A percentile compares a stretch with the other conserved stretches of the same genome.
Evolutionary conservation across 345 rosid genomes (phyloP).

Genomic region (Dipteronia dyeriana): DNA sequence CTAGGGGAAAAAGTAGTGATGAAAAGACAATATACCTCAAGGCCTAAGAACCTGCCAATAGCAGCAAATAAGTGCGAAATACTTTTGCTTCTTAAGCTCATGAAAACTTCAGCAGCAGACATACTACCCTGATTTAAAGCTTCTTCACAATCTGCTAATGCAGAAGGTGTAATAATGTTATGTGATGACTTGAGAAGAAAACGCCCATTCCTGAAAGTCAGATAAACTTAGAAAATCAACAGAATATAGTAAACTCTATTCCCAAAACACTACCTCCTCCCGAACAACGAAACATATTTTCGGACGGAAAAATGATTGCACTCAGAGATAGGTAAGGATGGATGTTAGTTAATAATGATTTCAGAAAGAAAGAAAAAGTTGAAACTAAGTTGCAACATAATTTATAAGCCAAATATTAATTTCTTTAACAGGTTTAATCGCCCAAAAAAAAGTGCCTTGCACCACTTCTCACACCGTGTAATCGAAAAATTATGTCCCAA

Average conservation of each 20-base stretch:
- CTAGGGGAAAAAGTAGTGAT: background rate
- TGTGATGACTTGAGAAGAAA: slow-evolving; percentile 78
- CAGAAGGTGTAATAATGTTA: slow-evolving; percentile 58
- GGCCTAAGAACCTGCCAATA: slow-evolving; percentile 91
- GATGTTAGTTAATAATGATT: background rate
- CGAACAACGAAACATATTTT: background rate
- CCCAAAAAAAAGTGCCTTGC: background rate
- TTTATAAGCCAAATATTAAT: background rate
- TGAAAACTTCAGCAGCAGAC: slow-evolving; percentile 78
- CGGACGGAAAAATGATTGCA: background rate
- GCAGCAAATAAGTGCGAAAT: slow-evolving; percentile 82
- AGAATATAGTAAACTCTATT: slow-evolving; percentile 7
- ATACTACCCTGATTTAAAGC: slow-evolving; percentile 86
- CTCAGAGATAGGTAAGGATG: background rate
- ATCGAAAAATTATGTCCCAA: background rate
- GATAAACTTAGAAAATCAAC: slow-evolving; percentile 16
- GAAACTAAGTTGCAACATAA: background rate
- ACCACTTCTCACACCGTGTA: too few species aligned
- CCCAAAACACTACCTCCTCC: slow-evolving; percentile 10
- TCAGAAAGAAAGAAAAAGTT: background rate
- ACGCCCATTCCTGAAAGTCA: slow-evolving; percentile 76
- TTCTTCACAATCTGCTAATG: slow-evolving; percentile 79
- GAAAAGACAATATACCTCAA: slow-evolving; percentile 55
- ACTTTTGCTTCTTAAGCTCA: slow-evolving; percentile 85
- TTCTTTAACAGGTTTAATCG: background rate